Conservation (phyloP, 2,329 filamentous ascomycete species). For the Neopestalotiopsis clavispora region DNA sequence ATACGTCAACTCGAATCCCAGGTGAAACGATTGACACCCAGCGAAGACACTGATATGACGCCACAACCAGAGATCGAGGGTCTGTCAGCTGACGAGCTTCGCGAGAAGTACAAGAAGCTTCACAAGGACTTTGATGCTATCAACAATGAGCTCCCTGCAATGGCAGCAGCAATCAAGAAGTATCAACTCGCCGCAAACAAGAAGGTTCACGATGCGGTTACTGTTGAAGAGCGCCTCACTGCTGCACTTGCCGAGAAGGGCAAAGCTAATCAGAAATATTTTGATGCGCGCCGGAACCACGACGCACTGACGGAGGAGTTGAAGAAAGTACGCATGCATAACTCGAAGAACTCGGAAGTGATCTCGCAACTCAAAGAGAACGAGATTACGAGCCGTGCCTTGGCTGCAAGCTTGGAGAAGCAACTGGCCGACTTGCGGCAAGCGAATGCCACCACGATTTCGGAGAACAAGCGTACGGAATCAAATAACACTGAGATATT, state of each 20-base stretch:
- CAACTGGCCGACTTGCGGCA: slow-evolving; percentile 84
- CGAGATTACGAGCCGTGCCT: slow-evolving; percentile 75
- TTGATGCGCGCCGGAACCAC: slow-evolving; percentile 92
- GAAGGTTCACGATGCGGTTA: slow-evolving; percentile 79
- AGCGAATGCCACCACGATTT: slow-evolving; percentile 70
- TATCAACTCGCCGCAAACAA: slow-evolving; percentile 83
- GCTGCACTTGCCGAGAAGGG: slow-evolving; percentile 85
- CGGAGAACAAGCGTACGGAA: slow-evolving; percentile 78
- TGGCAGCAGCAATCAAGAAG: slow-evolving; percentile 91
- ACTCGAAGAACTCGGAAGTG: slow-evolving; percentile 89
- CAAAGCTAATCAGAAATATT: slow-evolving; percentile 98
- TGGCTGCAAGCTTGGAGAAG: slow-evolving; percentile 88
- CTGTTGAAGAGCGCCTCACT: slow-evolving; percentile 78
- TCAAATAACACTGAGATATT: slow-evolving; percentile 71
- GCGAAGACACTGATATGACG: slow-evolving; percentile 51
- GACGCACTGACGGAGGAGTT: slow-evolving; percentile 85
- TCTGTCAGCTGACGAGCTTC: slow-evolving; percentile 73
- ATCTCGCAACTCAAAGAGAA: slow-evolving; percentile 92
- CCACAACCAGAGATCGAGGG: slow-evolving; percentile 57
- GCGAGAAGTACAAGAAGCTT: slow-evolving; percentile 73
- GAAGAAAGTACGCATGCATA: slow-evolving; percentile 78
- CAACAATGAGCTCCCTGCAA: slow-evolving; percentile 83
- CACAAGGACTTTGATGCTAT: slow-evolving; percentile 83
- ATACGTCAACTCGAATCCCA: slow-evolving; percentile 85
- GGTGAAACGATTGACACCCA: slow-evolving; percentile 69